Evolutionary conservation across 148 eudicot species (phyloP).

Genomic region (Persicaria tinctoria): DNA sequence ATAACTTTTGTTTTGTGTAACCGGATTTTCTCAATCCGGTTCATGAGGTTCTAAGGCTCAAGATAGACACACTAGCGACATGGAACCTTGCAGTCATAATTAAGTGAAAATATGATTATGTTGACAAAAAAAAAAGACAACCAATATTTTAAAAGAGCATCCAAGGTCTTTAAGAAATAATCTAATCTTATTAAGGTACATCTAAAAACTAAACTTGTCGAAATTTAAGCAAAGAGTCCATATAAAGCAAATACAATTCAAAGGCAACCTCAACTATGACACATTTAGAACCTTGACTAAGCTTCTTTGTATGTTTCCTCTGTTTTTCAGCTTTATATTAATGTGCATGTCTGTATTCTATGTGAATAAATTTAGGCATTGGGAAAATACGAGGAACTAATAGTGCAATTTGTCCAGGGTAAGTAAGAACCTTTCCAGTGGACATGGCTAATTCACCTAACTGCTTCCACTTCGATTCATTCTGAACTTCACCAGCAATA

Average conservation of each 20-base stretch:
- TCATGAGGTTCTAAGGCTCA: conserved; percentile 90
- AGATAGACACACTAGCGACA: conserved; percentile 45
- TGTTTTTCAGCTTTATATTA: not conserved
- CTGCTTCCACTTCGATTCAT: conserved; percentile 97
- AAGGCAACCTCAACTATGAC: too few relatives aligned
- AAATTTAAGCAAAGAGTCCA: too few relatives aligned
- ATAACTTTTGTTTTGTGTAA: conserved; percentile 72
- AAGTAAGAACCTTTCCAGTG: conserved; percentile 59
- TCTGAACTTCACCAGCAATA: conserved; percentile 75
- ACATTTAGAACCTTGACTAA: not conserved
- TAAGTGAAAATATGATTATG: too few relatives aligned
- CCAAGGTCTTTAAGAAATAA: too few relatives aligned
- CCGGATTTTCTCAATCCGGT: conserved; percentile 70
- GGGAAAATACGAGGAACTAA: not conserved
- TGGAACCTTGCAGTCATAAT: conserved; percentile 47
- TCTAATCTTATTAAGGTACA: too few relatives aligned
- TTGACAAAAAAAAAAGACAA: too few relatives aligned
- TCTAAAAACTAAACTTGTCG: too few relatives aligned
- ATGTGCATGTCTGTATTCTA: not conserved
- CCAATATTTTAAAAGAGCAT: too few relatives aligned
- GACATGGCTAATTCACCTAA: conserved; percentile 99
- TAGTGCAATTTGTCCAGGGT: not conserved
- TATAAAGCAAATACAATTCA: too few relatives aligned
- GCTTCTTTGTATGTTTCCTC: not conserved
- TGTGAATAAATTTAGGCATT: too few relatives aligned